These are phyloP conservation scores for Mortierella sp. DNA, from an alignment of 371 early-diverging fungal genomes.

Conservation along the genomic window DNA sequence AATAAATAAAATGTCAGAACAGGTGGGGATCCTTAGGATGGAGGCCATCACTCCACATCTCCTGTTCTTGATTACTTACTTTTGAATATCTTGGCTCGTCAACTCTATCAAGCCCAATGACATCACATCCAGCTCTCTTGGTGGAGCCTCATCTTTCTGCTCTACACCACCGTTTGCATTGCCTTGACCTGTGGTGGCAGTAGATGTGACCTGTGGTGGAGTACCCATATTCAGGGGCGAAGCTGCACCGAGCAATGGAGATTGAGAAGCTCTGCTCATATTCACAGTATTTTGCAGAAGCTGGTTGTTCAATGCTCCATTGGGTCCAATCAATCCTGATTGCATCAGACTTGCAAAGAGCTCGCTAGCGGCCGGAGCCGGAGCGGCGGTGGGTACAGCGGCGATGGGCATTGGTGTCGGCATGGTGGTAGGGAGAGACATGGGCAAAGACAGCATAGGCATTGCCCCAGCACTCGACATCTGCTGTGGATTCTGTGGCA, in stretches of 20 bases:
- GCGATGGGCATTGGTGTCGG: slow-evolving; percentile 19
- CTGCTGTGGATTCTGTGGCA: no score
- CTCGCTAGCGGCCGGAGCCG: slow-evolving; percentile 41
- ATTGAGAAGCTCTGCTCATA: slow-evolving; percentile 23
- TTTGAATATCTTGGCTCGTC: slow-evolving; percentile 54
- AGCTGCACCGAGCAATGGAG: slow-evolving; percentile 20
- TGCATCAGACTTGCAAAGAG: slow-evolving; percentile 54
- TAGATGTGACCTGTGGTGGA: neutral
- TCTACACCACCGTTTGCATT: neutral
- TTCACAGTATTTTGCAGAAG: slow-evolving; percentile 27
- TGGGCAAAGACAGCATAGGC: neutral
- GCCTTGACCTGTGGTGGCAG: neutral
- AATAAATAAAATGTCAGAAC: neutral
- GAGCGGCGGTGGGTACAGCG: slow-evolving; percentile 25
- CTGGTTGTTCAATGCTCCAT: slow-evolving; percentile 28
- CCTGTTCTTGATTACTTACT: slow-evolving; percentile 8
- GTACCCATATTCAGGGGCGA: neutral
- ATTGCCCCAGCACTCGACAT: no score
- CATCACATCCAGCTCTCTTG: slow-evolving; percentile 25
- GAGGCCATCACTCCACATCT: neutral
- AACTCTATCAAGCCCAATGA: slow-evolving; percentile 49
- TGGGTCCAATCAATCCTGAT: slow-evolving; percentile 50
- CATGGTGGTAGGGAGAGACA: slow-evolving; percentile 8
- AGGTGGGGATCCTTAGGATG: no score
- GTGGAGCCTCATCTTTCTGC: no score